Evolutionary conservation across 2,329 filamentous ascomycete genomes (phyloP).

Genomic region (Colletotrichum somersetense): DNA sequence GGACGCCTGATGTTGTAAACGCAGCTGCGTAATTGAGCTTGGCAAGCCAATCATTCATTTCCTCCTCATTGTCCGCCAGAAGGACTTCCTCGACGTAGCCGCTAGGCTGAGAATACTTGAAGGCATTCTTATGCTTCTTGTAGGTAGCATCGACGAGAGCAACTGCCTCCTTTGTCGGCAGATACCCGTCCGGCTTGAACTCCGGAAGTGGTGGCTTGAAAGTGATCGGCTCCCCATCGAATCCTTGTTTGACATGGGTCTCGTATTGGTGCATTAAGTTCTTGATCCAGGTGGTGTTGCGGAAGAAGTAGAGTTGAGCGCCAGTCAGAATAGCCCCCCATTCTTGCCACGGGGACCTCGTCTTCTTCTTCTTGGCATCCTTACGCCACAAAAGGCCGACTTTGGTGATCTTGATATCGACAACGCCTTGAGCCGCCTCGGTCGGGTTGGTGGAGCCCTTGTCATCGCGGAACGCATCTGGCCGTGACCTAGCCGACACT

Average conservation of each 20-base stretch:
- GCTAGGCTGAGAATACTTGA: constrained; percentile 88
- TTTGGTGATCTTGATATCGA: constrained; percentile 98
- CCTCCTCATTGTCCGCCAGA: constrained; percentile 87
- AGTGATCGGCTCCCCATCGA: constrained; percentile 81
- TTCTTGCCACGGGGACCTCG: constrained; percentile 96
- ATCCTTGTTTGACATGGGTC: constrained; percentile 80
- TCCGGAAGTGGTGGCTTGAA: constrained; percentile 92
- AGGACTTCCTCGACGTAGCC: constrained; percentile 87
- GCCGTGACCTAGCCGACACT: constrained; percentile 90
- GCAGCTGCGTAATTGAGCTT: constrained; percentile 97
- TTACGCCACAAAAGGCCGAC: constrained; percentile 96
- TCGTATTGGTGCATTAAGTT: constrained; percentile 91
- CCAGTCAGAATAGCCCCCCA: constrained; percentile 97
- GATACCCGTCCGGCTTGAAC: constrained; percentile 93
- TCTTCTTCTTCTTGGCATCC: constrained; percentile 92
- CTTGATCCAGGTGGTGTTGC: constrained; percentile 93
- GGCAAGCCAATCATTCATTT: constrained; percentile 96
- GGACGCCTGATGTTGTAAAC: constrained; percentile 90
- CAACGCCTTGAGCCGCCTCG: constrained; percentile 90
- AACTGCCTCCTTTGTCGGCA: constrained; percentile 94
- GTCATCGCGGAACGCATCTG: constrained; percentile 94
- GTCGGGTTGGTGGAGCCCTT: constrained; percentile 86
- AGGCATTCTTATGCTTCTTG: constrained; percentile 95
- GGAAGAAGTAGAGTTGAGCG: constrained; percentile 97
- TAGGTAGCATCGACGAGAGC: constrained; percentile 88